These are phyloP conservation scores for Brassica juncea DNA, from an alignment of 345 rosid species.

Conservation along the genomic window DNA sequence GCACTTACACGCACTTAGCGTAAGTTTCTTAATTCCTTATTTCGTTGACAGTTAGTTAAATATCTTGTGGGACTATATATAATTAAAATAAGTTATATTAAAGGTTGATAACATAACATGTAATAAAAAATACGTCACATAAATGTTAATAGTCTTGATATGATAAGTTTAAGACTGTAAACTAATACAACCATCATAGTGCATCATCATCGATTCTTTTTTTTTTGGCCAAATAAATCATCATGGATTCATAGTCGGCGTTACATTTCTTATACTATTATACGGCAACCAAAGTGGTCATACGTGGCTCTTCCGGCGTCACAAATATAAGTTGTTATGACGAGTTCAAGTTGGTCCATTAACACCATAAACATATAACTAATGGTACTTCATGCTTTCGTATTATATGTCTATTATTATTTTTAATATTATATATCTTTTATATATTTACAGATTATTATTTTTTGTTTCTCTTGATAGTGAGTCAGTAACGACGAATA, in stretches of 20 bases:
- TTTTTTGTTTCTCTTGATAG: slow-evolving; percentile 1
- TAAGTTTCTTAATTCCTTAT: no score
- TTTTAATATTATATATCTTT: neutral
- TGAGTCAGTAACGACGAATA: slow-evolving; percentile 7
- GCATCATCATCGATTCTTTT: neutral
- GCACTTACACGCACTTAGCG: neutral
- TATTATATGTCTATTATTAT: neutral
- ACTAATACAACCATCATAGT: neutral
- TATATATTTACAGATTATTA: neutral
- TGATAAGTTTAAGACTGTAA: neutral
- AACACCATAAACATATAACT: slow-evolving; percentile 24
- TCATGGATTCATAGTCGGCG: neutral
- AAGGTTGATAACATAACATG: neutral
- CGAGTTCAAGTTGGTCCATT: slow-evolving; percentile 22
- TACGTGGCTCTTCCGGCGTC: slow-evolving; percentile 25
- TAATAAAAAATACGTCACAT: neutral
- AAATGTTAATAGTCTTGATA: neutral
- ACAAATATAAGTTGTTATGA: slow-evolving; percentile 17
- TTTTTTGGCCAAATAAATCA: neutral
- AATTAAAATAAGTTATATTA: neutral
- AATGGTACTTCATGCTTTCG: slow-evolving; percentile 31
- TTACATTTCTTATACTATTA: neutral
- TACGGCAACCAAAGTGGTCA: neutral
- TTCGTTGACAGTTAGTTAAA: no score
- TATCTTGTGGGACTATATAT: neutral